These are phyloP conservation scores for Apostasia ramifera DNA, from an alignment of 106 monocot species.

Conservation along the genomic window DNA sequence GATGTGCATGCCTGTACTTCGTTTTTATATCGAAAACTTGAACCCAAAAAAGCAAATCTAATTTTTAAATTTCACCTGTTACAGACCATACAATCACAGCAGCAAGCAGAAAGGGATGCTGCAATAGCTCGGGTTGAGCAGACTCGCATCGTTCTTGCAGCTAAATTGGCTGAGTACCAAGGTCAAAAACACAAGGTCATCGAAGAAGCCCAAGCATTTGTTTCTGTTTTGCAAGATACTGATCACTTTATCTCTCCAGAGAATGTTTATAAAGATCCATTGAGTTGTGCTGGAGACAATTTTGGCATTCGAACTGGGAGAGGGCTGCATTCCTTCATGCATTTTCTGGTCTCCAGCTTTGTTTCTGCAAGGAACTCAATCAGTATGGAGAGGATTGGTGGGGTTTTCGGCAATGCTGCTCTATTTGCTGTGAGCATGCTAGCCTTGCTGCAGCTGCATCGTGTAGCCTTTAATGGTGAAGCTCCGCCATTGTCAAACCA, in stretches of 20 bases:
- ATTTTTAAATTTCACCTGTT: background rate
- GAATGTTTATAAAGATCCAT: slow-evolving; percentile 20
- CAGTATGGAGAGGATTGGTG: slow-evolving; percentile 21
- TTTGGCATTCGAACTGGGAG: background rate
- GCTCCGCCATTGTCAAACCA: background rate
- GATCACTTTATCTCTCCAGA: slow-evolving; percentile 37
- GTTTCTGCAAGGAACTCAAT: slow-evolving; percentile 41
- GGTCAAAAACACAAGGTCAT: slow-evolving; percentile 87
- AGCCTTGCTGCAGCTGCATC: slow-evolving; percentile 70
- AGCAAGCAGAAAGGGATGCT: slow-evolving; percentile 72
- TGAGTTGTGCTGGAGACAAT: slow-evolving; percentile 19
- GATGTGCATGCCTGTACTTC: no score
- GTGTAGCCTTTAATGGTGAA: slow-evolving; percentile 20
- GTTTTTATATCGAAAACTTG: no score
- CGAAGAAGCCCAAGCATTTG: slow-evolving; percentile 83
- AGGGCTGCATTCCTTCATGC: slow-evolving; percentile 11
- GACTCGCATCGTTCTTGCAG: slow-evolving; percentile 79
- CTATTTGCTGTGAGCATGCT: slow-evolving; percentile 82
- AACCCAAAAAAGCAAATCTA: no score
- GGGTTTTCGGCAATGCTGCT: slow-evolving; percentile 50
- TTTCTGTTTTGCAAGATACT: slow-evolving; percentile 46
- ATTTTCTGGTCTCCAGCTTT: slow-evolving; percentile 50
- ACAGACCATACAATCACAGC: slow-evolving; percentile 89
- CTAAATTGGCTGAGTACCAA: slow-evolving; percentile 77
- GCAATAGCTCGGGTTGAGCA: slow-evolving; percentile 79